Evolutionary conservation across 805 yeast genomes (phyloP), one percentile per base, ranked within the genome.

Genomic region (Schizosaccharomyces lindneri): DNA sequence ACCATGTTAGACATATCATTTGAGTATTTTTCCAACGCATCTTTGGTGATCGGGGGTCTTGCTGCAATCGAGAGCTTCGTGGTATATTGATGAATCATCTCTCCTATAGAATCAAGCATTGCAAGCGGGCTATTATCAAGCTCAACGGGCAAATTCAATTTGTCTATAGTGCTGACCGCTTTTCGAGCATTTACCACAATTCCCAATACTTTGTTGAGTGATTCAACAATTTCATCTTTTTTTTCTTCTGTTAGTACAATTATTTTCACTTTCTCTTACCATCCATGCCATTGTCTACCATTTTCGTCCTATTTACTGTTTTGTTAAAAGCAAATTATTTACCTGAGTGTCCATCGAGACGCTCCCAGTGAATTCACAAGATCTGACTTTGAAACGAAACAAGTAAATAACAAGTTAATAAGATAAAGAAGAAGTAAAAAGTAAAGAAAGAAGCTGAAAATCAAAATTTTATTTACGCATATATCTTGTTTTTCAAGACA

Each of bases 21-120:
- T n/a, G 48, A 17, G 27, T 41, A 31, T 15, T 57, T 57, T 21
- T 57, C 24, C 43, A 41, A 21, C 13, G 60, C 60, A 32, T 57
- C 60, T 32, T 21, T n/a, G n/a, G 60, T 57, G 43, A 57, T 57
- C 15, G 60, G 60, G 13, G 60, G 60, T 29, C 46, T 29, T 4
- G 48, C 43, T 5, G 60, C 60, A 17, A 57, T 13, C 4, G 60
- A 27, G n/a, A 57, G 48, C 13, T 32, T 27, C 2, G 60, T 57
- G 2, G 60, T 41, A 21, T 41, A 41, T 11, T 29, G 39, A 41
- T 57, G 60, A 13, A 57, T 41, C 29, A 57, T 19, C 21, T n/a
- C 24, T 39, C 29, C 60, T 5, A 57, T 24, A 9, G 31, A 39
- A n/a, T 29, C 19, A 17, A 32, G 43, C 27, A 41, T 21, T 3